Conservation (phyloP, 768 basidiomycete species). For the Agaricus sinodeliciosus region DNA sequence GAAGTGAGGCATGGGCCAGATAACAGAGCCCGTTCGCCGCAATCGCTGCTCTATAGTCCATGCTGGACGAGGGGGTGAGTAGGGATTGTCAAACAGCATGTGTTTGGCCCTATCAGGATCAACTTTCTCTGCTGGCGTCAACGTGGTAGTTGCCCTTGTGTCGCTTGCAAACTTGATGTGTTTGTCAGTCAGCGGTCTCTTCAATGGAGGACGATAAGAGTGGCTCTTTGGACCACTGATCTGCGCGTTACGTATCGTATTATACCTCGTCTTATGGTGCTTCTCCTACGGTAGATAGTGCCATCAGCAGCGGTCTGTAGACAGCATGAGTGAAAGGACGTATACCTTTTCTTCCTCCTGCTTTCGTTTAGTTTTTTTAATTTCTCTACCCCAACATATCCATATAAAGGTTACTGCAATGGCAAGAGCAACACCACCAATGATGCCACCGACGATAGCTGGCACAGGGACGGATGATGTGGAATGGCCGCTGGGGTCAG, state of each 20-base stretch:
- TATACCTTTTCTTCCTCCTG: constrained; percentile 21
- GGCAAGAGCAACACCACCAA: constrained; percentile 41
- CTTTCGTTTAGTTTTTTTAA: constrained; percentile 29
- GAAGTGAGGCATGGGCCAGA: constrained; percentile 1
- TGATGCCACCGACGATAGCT: constrained; percentile 44
- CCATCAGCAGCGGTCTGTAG: constrained; percentile 1
- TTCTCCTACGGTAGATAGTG: constrained; percentile 17
- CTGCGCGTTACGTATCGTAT: constrained; percentile 35
- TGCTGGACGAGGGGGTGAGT: neutral
- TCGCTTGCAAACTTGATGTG: constrained; percentile 35
- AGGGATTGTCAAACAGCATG: constrained; percentile 8
- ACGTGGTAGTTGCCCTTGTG: neutral
- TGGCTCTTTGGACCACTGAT: constrained; percentile 17
- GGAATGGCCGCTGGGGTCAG: neutral
- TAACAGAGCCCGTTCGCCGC: constrained; percentile 5
- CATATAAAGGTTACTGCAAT: constrained; percentile 35
- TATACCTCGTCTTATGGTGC: constrained; percentile 25
- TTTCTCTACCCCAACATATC: constrained; percentile 38
- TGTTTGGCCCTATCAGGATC: constrained; percentile 8
- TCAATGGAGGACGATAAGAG: constrained; percentile 23
- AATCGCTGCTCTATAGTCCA: constrained; percentile 2
- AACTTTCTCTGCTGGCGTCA: neutral
- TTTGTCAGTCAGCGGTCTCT: constrained; percentile 19
- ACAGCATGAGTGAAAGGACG: neutral
- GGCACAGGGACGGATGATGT: constrained; percentile 32